phyloP scores from a whole-genome alignment of 768 basidiomycete species.

The Cystofilobasidium capitatum region DNA sequence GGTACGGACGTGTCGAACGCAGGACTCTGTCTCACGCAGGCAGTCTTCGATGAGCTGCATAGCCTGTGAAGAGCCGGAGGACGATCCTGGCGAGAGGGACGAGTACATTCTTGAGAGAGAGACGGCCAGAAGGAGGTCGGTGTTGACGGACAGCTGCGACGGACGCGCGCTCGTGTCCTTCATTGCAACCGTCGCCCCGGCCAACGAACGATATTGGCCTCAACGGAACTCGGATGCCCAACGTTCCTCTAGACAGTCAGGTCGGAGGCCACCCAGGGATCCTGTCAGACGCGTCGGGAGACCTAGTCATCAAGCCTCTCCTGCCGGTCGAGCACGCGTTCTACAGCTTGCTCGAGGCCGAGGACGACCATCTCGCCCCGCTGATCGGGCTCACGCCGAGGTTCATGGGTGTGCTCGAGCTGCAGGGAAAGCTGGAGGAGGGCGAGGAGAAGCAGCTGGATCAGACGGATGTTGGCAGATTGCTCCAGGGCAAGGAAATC shows the following conservation, averaged over 20 bases:
- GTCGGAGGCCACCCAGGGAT: slow-evolving; percentile 39
- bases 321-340: slow-evolving; percentile 38
- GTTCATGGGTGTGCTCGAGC: slow-evolving; percentile 66
- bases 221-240: too few species aligned
- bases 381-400: slow-evolving; percentile 53
- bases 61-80: neutral
- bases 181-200: too few species aligned
- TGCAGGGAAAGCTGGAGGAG: slow-evolving; percentile 53
- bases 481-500: slow-evolving; percentile 19
- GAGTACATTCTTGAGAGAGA: neutral
- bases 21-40: slow-evolving; percentile 20
- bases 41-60: slow-evolving; percentile 17
- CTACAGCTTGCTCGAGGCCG: slow-evolving; percentile 34
- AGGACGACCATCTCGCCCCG: slow-evolving; percentile 19
- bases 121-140: neutral
- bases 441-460: neutral
- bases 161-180: too few species aligned
- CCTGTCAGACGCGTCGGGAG: slow-evolving; percentile 35
- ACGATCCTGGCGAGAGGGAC: neutral
- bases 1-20: slow-evolving; percentile 13
- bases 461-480: slow-evolving; percentile 26
- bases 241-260: slow-evolving; percentile 35
- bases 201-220: too few species aligned
- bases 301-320: slow-evolving; percentile 39
- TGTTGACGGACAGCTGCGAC: neutral